phyloP scores from a whole-genome alignment of 2,329 filamentous ascomycete species.

The Fonsecaea multimorphosa region DNA sequence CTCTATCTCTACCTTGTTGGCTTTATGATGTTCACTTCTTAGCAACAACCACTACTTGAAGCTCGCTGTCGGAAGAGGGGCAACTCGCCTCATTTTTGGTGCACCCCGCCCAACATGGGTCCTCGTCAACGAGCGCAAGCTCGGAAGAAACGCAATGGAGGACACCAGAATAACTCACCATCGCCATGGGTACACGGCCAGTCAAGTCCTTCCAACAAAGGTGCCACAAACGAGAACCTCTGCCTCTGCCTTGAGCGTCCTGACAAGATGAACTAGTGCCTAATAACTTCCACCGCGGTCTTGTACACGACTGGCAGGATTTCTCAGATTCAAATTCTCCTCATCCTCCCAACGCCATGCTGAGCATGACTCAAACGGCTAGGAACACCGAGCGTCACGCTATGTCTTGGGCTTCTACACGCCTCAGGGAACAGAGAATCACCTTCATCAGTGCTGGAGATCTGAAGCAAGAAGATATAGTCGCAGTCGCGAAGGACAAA shows the following conservation, averaged over 20 bases:
- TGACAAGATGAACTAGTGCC: constrained; percentile 27
- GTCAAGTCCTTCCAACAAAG: constrained; percentile 21
- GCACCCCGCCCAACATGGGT: constrained; percentile 33
- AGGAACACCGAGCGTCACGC: constrained; percentile 61
- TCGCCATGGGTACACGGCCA: constrained; percentile 31
- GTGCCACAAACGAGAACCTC: constrained; percentile 9
- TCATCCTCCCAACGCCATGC: constrained; percentile 30
- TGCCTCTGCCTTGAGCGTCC: background rate
- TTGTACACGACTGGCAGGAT: constrained; percentile 29
- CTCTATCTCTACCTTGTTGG: background rate
- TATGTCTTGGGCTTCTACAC: constrained; percentile 55
- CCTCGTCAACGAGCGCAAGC: constrained; percentile 36
- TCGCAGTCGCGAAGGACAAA: constrained; percentile 6
- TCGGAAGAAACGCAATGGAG: constrained; percentile 33
- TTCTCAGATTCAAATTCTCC: constrained; percentile 39
- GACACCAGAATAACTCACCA: constrained; percentile 19
- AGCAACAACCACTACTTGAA: background rate
- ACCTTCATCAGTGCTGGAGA: constrained; percentile 67
- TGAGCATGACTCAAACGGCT: constrained; percentile 64
- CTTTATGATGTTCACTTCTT: background rate
- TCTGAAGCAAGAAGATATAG: constrained; percentile 46
- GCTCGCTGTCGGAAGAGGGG: background rate
- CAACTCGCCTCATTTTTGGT: background rate
- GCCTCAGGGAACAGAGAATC: constrained; percentile 62
- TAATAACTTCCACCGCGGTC: constrained; percentile 19